Base-by-base conservation (phyloP, 805 yeast genomes). In the Yarrowia deformans region DNA sequence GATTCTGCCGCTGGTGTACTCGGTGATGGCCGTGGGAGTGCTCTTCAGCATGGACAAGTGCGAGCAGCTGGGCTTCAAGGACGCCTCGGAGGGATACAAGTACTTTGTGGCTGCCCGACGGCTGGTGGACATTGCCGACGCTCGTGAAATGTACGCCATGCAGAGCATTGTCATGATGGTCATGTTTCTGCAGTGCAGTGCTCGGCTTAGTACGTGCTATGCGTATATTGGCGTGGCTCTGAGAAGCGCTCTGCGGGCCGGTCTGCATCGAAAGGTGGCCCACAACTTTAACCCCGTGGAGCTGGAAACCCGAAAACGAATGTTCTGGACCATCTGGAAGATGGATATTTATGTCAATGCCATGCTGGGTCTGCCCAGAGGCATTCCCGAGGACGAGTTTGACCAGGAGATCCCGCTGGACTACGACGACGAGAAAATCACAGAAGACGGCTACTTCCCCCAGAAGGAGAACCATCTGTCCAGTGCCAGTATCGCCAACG, bases 291-390 rank as follows among this genome's bases (percentile, higher is more conserved):
- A 89, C 72, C 93, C 93, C 0, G 87, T 93, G 42, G 96, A 91
- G 75, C 81, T 87, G 46, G 97, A 93, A 75, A 89, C 91, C 1
- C 82, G 97, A 70, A 93, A 92, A 77, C 82, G 97, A 70, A 79
- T 93, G 50, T 93, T 93, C 77, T 93, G 94, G 90, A 89, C 97
- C 1, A 88, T 93, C 71, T 90, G 90, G 77, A 93, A 93, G 77
- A 90, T 92, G 89, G 97, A 93, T 75, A 87, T 91, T 54, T 93
- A 93, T 76, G 90, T 92, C 74, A 91, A 90, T 76, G 90, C 97
- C 9, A 87, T 93, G 80, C 77, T 93, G 72, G 97, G 97, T 1
- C 81, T 93, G 64, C 98, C 98, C 0, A 81, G 91, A 70, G 85
- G 93, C 1, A 85, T 92, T 18, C 81, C 86, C 61, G 90, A 88